Percentiles rank a stretch among this genome's conserved stretches.
phyloP scores from a whole-genome alignment of 192 early-diverging fungal genomes.

The Dissophora globulifera region DNA sequence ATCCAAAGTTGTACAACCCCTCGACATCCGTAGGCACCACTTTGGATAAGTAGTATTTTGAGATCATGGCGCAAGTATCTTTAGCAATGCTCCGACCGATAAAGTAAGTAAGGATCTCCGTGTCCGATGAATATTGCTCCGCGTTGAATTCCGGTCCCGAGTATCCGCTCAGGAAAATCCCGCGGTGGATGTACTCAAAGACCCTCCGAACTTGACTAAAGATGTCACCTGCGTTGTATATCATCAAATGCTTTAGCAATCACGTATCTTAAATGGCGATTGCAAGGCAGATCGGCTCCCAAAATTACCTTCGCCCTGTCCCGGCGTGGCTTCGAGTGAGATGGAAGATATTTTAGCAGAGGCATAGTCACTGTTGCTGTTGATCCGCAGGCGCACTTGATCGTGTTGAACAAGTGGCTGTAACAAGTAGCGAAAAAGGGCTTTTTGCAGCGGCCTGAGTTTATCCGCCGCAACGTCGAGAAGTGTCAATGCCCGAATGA shows the following conservation, averaged over 20 bases:
- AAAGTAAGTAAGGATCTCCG: conserved; percentile 26
- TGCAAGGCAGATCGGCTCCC: too few species aligned
- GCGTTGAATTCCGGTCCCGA: conserved; percentile 31
- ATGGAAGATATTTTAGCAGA: conserved; percentile 10
- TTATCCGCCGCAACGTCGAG: conserved; percentile 33
- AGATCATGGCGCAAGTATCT: conserved; percentile 37
- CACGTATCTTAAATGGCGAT: too few species aligned
- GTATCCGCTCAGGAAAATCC: conserved; percentile 27
- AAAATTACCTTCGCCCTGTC: conserved; percentile 1
- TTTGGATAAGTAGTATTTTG: conserved; percentile 33
- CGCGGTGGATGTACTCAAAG: conserved; percentile 22
- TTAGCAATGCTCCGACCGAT: conserved; percentile 37
- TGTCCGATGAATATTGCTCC: conserved; percentile 20
- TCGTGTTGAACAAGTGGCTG: conserved; percentile 30
- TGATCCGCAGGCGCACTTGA: not conserved
- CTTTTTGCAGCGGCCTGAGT: conserved; percentile 30
- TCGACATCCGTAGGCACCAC: conserved; percentile 35
- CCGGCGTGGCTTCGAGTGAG: not conserved
- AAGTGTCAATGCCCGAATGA: conserved; percentile 19
- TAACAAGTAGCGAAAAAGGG: conserved; percentile 10
- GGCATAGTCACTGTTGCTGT: conserved; percentile 7
- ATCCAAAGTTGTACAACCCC: conserved; percentile 31
- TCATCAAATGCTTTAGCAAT: too few species aligned
- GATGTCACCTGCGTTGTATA: conserved; percentile 8
- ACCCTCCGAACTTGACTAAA: conserved; percentile 23